These are phyloP conservation scores for Ogataea ganodermae DNA, from an alignment of 805 yeast species.

Conservation along the genomic window DNA sequence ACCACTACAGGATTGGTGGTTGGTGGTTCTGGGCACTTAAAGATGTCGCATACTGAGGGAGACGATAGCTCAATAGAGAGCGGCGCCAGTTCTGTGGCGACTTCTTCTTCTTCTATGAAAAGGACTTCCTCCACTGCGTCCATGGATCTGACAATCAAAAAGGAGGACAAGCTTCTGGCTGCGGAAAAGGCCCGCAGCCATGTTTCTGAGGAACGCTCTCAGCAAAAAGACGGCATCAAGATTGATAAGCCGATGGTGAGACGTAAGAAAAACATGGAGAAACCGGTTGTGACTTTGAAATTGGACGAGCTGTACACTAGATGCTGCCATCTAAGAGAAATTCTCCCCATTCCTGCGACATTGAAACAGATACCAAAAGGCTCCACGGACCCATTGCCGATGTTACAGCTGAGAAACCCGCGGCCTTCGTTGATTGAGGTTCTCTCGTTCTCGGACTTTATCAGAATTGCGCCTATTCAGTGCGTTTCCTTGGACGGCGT, in stretches of 20 bases:
- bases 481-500: constrained; percentile 81
- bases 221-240: constrained; percentile 39
- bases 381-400: constrained; percentile 71
- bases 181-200: constrained; percentile 33
- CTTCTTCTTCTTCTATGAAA: constrained; percentile 19
- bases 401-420: constrained; percentile 78
- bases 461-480: constrained; percentile 80
- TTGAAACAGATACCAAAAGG: constrained; percentile 78
- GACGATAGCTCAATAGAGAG: constrained; percentile 17
- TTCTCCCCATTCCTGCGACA: constrained; percentile 89
- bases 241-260: constrained; percentile 72
- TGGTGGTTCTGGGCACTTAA: constrained; percentile 73
- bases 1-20: constrained; percentile 72
- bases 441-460: constrained; percentile 83
- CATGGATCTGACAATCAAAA: constrained; percentile 31
- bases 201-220: constrained; percentile 19
- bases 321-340: constrained; percentile 91
- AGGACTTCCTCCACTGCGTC: constrained; percentile 21
- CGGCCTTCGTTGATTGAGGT: constrained; percentile 87
- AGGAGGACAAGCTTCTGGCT: constrained; percentile 32
- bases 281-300: constrained; percentile 40
- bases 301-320: constrained; percentile 82
- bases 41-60: constrained; percentile 35
- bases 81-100: constrained; percentile 12
- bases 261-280: constrained; percentile 38